A percentile compares a stretch with the other conserved stretches of the same genome.
Conservation (phyloP, 129 eudicot genomes). For the Tagetes erecta region DNA sequence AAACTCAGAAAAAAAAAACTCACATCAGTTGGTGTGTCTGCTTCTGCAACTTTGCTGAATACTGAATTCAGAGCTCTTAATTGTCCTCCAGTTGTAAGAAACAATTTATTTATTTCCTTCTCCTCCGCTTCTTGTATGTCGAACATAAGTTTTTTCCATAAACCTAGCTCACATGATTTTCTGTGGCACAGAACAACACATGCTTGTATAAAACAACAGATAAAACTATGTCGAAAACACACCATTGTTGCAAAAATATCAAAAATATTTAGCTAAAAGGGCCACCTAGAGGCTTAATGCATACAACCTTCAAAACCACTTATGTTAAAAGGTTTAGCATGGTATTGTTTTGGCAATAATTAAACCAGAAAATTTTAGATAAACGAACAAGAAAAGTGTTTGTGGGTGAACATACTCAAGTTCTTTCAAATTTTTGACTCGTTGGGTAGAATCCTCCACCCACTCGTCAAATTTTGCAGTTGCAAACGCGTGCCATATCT, state of each 20-base stretch:
- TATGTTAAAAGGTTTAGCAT: background rate
- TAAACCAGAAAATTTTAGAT: background rate
- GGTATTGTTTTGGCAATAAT: background rate
- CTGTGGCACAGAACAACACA: conserved; percentile 39
- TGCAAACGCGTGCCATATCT: conserved; percentile 92
- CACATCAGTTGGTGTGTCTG: conserved; percentile 75
- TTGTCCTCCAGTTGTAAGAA: conserved; percentile 37
- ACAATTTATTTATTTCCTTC: no score
- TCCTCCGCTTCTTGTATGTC: background rate
- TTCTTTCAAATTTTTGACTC: conserved; percentile 58
- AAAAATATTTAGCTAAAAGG: background rate
- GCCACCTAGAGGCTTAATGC: background rate
- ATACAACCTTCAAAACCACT: background rate
- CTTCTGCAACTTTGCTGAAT: conserved; percentile 70
- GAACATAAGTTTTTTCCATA: conserved; percentile 47
- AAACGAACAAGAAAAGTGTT: background rate
- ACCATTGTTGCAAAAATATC: no score
- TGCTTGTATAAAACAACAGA: background rate
- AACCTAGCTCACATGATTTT: conserved; percentile 76
- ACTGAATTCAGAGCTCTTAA: conserved; percentile 52
- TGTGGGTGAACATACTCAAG: conserved; percentile 47
- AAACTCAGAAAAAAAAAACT: conserved; percentile 15
- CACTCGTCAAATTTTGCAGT: conserved; percentile 71
- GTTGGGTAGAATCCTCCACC: conserved; percentile 74
- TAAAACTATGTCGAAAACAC: no score